phyloP scores from a whole-genome alignment of 23 red algal genomes.

The Gracilaria gracilis region DNA sequence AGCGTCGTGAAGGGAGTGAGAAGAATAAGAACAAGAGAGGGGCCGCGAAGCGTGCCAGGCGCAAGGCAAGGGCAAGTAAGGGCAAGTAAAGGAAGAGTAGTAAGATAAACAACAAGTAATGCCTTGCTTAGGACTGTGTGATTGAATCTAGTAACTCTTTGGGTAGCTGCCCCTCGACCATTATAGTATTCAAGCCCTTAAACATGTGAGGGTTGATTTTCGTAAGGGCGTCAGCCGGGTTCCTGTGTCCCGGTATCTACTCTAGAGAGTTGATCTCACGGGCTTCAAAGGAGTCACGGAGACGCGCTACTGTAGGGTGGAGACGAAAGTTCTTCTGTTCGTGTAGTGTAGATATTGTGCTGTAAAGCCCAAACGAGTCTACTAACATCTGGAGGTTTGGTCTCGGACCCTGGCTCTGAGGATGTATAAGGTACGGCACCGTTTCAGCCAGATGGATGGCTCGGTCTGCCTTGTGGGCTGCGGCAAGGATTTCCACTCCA shows the following conservation, averaged over 20 bases:
- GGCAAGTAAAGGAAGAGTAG: too few species aligned
- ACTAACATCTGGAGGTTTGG: not conserved
- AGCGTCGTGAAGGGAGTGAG: too few species aligned
- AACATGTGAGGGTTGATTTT: not conserved
- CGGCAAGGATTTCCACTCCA: conserved; percentile 5
- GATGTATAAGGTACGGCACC: not conserved
- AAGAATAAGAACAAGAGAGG: too few species aligned
- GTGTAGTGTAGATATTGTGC: conserved; percentile 13
- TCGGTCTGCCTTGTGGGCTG: not conserved
- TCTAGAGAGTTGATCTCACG: not conserved
- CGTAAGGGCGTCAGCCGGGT: not conserved
- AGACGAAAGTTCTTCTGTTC: conserved; percentile 2
- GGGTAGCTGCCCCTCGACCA: not conserved
- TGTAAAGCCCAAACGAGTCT: not conserved
- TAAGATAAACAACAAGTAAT: too few species aligned
- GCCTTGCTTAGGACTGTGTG: too few species aligned
- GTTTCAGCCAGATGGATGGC: not conserved
- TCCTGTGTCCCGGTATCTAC: not conserved
- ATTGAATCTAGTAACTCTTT: not conserved
- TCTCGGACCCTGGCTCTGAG: not conserved
- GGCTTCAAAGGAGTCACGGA: conserved; percentile 15
- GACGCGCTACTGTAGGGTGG: not conserved
- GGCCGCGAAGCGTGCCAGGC: too few species aligned
- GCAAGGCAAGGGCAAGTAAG: too few species aligned
- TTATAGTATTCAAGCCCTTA: not conserved